Conservation (phyloP, 179 eudicot genomes). For the Camellia oleifera region DNA sequence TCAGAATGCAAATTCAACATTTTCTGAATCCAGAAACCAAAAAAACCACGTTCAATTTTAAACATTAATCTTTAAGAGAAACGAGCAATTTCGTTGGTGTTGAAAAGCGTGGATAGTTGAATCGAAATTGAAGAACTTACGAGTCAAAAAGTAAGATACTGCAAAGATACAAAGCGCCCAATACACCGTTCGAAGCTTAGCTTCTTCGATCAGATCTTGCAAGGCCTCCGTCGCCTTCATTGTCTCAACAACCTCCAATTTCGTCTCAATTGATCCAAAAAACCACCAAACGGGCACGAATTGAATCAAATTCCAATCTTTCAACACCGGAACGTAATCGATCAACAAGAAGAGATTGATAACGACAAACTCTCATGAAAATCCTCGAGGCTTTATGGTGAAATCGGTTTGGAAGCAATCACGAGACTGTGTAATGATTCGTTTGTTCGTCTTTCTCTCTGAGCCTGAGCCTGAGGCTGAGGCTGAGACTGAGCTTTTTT, state of each 20-base stretch:
- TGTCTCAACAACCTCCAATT: slow-evolving; percentile 1
- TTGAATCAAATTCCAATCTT: not conserved
- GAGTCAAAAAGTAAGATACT: slow-evolving; percentile 36
- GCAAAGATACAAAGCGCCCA: no score
- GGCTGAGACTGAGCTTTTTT: no score
- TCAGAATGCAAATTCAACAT: not conserved
- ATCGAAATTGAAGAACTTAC: slow-evolving; percentile 39
- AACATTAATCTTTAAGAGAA: not conserved
- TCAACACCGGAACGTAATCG: not conserved
- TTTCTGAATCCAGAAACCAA: not conserved
- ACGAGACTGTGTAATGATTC: not conserved
- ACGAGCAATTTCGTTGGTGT: not conserved
- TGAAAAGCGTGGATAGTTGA: not conserved
- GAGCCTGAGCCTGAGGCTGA: no score
- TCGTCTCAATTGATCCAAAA: not conserved
- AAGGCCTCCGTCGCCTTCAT: slow-evolving; percentile 58
- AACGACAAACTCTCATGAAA: not conserved
- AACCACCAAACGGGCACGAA: not conserved
- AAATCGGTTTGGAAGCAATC: not conserved
- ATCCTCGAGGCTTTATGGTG: not conserved
- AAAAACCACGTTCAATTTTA: not conserved
- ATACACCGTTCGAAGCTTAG: slow-evolving; percentile 25
- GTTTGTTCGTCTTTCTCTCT: not conserved
- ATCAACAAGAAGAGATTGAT: not conserved
- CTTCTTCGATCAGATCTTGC: slow-evolving; percentile 86